These are phyloP conservation scores for Pythium brassicae DNA, from an alignment of 352 stramenopile genomes.

Conservation along the genomic window DNA sequence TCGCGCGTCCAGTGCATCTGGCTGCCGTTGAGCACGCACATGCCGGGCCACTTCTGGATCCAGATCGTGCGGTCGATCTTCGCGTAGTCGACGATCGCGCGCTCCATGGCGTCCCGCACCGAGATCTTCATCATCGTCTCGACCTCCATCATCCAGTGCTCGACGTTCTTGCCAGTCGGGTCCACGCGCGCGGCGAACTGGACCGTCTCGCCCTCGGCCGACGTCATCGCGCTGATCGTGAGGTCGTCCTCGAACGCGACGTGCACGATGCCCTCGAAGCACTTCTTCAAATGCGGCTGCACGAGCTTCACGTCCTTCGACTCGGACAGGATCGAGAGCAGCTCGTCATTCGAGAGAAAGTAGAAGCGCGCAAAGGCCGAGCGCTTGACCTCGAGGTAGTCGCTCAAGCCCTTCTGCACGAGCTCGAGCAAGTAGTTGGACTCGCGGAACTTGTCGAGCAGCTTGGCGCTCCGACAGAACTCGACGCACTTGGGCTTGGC, in stretches of 20 bases:
- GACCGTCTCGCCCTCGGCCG: slow-evolving; percentile 88
- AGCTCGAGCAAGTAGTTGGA: slow-evolving; percentile 94
- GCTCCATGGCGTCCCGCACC: slow-evolving; percentile 85
- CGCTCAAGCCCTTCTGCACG: slow-evolving; percentile 89
- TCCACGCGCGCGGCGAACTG: slow-evolving; percentile 80
- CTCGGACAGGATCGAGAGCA: slow-evolving; percentile 91
- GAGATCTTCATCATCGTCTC: slow-evolving; percentile 93
- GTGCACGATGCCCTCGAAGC: slow-evolving; percentile 91
- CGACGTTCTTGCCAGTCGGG: slow-evolving; percentile 90
- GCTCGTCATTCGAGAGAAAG: slow-evolving; percentile 93
- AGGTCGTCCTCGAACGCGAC: slow-evolving; percentile 87
- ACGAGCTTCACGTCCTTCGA: slow-evolving; percentile 92
- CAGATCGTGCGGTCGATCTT: slow-evolving; percentile 80
- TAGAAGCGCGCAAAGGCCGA: slow-evolving; percentile 92
- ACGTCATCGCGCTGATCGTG: slow-evolving; percentile 91
- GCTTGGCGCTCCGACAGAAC: slow-evolving; percentile 90
- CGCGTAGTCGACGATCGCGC: slow-evolving; percentile 87
- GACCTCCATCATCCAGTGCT: slow-evolving; percentile 93
- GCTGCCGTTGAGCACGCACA: slow-evolving; percentile 89
- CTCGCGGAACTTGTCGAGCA: slow-evolving; percentile 93
- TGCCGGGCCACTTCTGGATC: slow-evolving; percentile 92
- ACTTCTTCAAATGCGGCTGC: slow-evolving; percentile 93
- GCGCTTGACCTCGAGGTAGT: slow-evolving; percentile 91
- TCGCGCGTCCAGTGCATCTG: slow-evolving; percentile 94
- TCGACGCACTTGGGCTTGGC: slow-evolving; percentile 87